Evolutionary conservation across 2,329 filamentous ascomycete species (phyloP), one percentile per base, ranked within the genome.

Genomic region (Apiospora rasikravindrae): DNA sequence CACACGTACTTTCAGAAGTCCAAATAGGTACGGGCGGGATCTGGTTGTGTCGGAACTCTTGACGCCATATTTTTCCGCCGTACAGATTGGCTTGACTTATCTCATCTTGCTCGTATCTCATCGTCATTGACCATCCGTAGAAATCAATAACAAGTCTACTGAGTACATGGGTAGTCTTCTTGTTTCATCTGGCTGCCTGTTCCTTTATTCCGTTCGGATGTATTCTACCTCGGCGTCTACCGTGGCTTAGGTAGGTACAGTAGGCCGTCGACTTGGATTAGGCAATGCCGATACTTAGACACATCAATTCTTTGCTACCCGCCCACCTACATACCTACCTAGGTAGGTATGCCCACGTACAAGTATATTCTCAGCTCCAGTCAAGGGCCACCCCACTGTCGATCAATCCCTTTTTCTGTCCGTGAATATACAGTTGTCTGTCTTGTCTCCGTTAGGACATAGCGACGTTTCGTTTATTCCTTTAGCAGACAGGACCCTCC

Each of bases 161-260:
- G n/a, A n/a, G n/a, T n/a, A 6, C 33, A 37, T 37, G 8, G 33
- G 5, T 37, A 37, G 33, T 37, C 33, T 14, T 45, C 10, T 40
- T n/a, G 57, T 37, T 64, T 64, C 33, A 64, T 64, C 57, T 64
- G 57, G 57, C 57, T 37, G 33, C 57, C 29, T 37, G 57, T 64
- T 16, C 57, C 57, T 64, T 64, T 40, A 64, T 40, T 40, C 57
- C 57, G 57, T 64, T 40, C 33, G 57, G 33, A 40, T n/a, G 57
- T 37, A 61, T 61, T 29, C 51, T 33, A 26, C 53, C 53, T 64
- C 57, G 33, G 57, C 57, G 57, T 40, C 22, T 64, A 37, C 33
- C 33, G 2, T n/a, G n/a, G n/a, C n/a, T n/a, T 37, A 37, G 33
- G 33, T 5, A 13, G 53, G 29, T n/a, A n/a, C n/a, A n/a, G n/a